Conservation (phyloP, 768 basidiomycete genomes). For the Hypholoma sublateritium region DNA sequence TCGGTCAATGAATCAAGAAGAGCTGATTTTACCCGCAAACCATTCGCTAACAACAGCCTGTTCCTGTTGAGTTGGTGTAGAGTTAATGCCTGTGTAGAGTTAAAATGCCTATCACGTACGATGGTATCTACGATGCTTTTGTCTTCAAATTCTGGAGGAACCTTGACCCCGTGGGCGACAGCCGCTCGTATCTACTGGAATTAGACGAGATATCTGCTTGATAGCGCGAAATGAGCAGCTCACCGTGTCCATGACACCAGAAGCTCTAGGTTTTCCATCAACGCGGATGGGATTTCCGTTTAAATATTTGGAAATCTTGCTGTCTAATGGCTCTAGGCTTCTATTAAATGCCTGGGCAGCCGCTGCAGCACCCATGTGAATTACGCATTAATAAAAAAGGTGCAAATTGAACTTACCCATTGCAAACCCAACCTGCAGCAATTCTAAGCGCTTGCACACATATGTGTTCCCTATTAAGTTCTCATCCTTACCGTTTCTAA, state of each 20-base stretch:
- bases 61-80: slow-evolving; percentile 43
- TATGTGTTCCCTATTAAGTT: slow-evolving; percentile 69
- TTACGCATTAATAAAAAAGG: not conserved
- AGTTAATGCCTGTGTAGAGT: not conserved
- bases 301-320: slow-evolving; percentile 66
- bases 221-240: not conserved
- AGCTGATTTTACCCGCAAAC: slow-evolving; percentile 60
- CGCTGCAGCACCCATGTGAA: slow-evolving; percentile 33
- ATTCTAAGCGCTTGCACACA: slow-evolving; percentile 66
- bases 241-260: slow-evolving; percentile 24
- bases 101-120: slow-evolving; percentile 31
- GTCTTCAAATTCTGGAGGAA: slow-evolving; percentile 75
- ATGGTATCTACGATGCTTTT: slow-evolving; percentile 56
- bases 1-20: slow-evolving; percentile 4
- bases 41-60: slow-evolving; percentile 75
- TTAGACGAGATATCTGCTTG: not conserved
- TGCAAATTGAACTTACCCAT: slow-evolving; percentile 40
- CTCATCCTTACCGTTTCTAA: slow-evolving; percentile 68
- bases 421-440: slow-evolving; percentile 62
- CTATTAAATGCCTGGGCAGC: slow-evolving; percentile 66
- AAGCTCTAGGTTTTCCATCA: slow-evolving; percentile 60
- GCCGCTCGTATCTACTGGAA: slow-evolving; percentile 58
- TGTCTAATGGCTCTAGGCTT: slow-evolving; percentile 59
- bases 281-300: slow-evolving; percentile 68
- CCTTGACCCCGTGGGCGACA: slow-evolving; percentile 65